Evolutionary conservation across 306 rosid species (phyloP), one percentile per base, ranked within the genome.

Genomic region (Rosa chinensis): DNA sequence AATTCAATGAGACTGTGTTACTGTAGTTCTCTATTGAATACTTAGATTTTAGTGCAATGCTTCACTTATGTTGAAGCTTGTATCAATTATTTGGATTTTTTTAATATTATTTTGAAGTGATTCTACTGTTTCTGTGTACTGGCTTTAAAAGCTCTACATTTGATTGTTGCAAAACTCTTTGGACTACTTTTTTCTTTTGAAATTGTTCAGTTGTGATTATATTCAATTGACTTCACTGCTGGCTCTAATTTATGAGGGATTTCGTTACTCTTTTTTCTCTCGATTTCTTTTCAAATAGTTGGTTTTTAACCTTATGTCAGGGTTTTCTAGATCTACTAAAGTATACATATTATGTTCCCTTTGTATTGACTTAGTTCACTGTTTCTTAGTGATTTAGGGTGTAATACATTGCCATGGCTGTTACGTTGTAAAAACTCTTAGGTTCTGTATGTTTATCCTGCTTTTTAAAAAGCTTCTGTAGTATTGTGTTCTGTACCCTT

Each of bases 401-500:
- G 73, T 32, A 62, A 17, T 35, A 39, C 42, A 5, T 82, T 88
- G 82, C 84, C 81, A 62, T 61, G 25, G 66, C 4, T 13, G 16
- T 23, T 73, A 16, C 79, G 66, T 40, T 79, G 43, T 47, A 71
- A 89, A 83, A 86, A 85, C 21, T 20, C 77, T 77, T 23, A 58
- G 70, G 83, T 79, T 75, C 75, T 78, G 78, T 82, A 74, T 88
- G 79, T 62, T 43, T 78, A 52, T 82, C 37, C 78, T 86, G 75
- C 78, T 85, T 77, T 85, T 70, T 76, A 69, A 79, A 77, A 79
- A 73, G 78, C 72, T 86, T 89, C 73, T 86, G 68, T 89, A 83
- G 92, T 87, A 49, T 83, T 78, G 76, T 92, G 86, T 83, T 78
- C 77, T 89, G 89, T 84, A 84, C 88, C 92, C 91, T 85, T 89